A percentile compares a stretch with the other conserved stretches of the same genome.
These are phyloP conservation scores for Nannochloris sp. DNA, from an alignment of 139 green algal genomes.

Conservation along the genomic window DNA sequence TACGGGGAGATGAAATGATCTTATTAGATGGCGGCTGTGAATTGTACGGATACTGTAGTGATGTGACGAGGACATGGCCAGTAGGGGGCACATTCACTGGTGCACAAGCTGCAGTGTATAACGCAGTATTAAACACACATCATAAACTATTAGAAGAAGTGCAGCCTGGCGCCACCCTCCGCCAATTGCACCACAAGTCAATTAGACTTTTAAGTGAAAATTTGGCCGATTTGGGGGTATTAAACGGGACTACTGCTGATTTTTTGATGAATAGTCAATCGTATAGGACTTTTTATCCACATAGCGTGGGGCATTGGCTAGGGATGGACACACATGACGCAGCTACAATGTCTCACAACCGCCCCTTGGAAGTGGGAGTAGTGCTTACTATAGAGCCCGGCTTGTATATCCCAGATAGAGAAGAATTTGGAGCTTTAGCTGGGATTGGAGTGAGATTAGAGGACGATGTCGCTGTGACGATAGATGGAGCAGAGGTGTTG, in stretches of 20 bases:
- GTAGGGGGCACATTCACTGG: conserved; percentile 37
- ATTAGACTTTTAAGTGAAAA: conserved; percentile 40
- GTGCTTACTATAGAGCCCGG: conserved; percentile 78
- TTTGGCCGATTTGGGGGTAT: conserved; percentile 15
- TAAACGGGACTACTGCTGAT: not conserved
- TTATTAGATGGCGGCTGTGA: conserved; percentile 93
- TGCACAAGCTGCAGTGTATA: conserved; percentile 68
- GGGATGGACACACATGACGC: conserved; percentile 80
- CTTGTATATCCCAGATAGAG: conserved; percentile 69
- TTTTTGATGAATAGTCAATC: not conserved
- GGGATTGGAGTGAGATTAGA: conserved; percentile 67
- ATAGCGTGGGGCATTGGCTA: conserved; percentile 66
- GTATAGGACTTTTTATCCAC: conserved; percentile 53
- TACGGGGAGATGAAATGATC: conserved; percentile 54
- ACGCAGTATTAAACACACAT: conserved; percentile 54
- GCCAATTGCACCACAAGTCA: conserved; percentile 46
- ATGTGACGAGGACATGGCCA: conserved; percentile 90
- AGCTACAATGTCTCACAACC: conserved; percentile 42
- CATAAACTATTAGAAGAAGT: conserved; percentile 35
- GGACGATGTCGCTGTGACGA: conserved; percentile 65
- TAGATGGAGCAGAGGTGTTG: conserved; percentile 19
- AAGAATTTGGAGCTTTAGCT: conserved; percentile 39
- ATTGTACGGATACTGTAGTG: conserved; percentile 69
- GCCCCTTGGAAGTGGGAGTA: conserved; percentile 44
- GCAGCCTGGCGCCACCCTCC: conserved; percentile 42